These are phyloP conservation scores for Saposhnikovia divaricata DNA, from an alignment of 129 eudicot genomes.

Conservation along the genomic window DNA sequence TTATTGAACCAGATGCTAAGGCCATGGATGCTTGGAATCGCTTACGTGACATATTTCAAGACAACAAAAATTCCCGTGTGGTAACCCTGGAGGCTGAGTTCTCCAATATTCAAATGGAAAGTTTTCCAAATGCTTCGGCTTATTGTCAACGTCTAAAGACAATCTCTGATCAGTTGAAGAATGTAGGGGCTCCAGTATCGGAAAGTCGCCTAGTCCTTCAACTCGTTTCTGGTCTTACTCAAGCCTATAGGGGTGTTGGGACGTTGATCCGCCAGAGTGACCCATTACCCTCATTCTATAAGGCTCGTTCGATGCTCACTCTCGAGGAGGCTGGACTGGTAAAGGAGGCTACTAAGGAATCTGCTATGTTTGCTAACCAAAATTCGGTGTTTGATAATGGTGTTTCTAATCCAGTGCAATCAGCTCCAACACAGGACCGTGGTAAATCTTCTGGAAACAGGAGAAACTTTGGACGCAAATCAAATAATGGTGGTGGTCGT, in stretches of 20 bases:
- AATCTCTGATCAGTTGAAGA: neutral
- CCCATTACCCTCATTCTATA: neutral
- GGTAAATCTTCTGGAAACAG: too few species aligned
- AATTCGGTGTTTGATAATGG: too few species aligned
- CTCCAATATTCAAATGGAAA: neutral
- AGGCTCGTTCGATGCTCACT: constrained; percentile 2
- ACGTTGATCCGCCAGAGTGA: neutral
- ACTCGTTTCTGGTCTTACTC: neutral
- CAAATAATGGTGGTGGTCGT: too few species aligned
- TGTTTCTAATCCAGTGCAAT: too few species aligned
- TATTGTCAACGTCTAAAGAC: constrained; percentile 7
- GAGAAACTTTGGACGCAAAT: too few species aligned
- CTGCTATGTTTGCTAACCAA: neutral
- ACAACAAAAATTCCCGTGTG: constrained; percentile 5
- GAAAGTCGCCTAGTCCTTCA: neutral
- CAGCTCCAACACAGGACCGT: too few species aligned
- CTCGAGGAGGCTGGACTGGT: neutral
- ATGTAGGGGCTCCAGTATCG: constrained; percentile 3
- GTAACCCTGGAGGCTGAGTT: neutral
- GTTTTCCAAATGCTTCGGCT: neutral
- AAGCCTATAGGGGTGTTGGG: neutral
- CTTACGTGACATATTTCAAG: neutral
- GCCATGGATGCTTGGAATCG: too few species aligned
- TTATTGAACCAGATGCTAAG: neutral
- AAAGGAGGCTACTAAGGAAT: neutral